These are phyloP conservation scores for Cantharellus anzutake DNA, from an alignment of 768 basidiomycete species.

Conservation along the genomic window DNA sequence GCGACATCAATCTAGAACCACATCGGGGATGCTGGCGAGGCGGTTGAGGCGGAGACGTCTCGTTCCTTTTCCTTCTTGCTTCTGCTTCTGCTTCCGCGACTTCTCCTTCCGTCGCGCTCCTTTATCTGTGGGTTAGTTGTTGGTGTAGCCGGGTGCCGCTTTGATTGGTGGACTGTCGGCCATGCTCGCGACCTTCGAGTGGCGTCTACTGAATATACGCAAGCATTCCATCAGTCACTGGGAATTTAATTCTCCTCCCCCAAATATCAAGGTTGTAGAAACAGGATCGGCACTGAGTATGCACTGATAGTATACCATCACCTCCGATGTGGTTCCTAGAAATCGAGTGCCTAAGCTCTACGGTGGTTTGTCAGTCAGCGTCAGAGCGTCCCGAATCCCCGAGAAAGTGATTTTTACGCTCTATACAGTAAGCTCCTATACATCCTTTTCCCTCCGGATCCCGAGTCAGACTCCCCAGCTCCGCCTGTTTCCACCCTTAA, in stretches of 20 bases:
- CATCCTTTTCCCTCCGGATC: too few relatives aligned
- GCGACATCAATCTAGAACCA: background rate
- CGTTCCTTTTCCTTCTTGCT: background rate
- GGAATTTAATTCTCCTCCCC: background rate
- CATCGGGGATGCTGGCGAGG: background rate
- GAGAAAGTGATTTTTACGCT: too few relatives aligned
- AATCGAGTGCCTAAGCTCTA: too few relatives aligned
- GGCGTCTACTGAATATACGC: background rate
- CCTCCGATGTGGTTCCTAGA: too few relatives aligned
- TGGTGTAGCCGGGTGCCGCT: background rate
- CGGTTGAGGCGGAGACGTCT: background rate
- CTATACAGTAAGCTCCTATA: too few relatives aligned
- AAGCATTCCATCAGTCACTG: background rate
- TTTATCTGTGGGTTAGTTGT: background rate
- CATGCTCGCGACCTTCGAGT: background rate
- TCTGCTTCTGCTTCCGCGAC: background rate
- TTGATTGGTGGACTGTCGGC: background rate
- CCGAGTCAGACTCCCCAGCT: too few relatives aligned
- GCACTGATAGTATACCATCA: too few relatives aligned
- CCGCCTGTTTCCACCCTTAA: too few relatives aligned
- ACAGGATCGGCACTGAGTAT: constrained; percentile 7
- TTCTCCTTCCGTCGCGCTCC: background rate
- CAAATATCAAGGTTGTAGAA: background rate
- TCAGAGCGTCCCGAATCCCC: too few relatives aligned
- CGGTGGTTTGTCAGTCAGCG: too few relatives aligned